Conservation (phyloP, 2,329 filamentous ascomycete species). For the Penicillium decumbens region DNA sequence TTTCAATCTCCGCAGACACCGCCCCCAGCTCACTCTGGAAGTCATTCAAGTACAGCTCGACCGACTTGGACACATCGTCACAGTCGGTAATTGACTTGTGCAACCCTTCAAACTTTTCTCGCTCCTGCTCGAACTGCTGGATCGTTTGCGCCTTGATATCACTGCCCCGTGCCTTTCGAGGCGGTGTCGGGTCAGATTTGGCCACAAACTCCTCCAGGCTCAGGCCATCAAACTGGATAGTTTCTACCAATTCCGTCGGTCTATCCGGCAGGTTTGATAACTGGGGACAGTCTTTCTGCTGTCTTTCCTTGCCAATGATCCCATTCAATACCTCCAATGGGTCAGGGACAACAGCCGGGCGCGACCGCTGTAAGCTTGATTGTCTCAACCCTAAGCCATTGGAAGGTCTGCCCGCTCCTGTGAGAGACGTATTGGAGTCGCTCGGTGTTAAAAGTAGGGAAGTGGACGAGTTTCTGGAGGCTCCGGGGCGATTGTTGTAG, state of each 20-base stretch:
- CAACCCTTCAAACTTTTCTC: conserved; percentile 80
- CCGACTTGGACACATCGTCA: conserved; percentile 87
- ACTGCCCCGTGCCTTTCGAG: conserved; percentile 24
- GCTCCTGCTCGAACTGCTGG: conserved; percentile 76
- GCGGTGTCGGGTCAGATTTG: conserved; percentile 24
- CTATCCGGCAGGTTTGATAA: conserved; percentile 19
- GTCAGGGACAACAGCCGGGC: conserved; percentile 58
- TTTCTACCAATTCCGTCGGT: conserved; percentile 52
- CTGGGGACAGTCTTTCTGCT: conserved; percentile 11
- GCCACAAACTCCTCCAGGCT: conserved; percentile 68
- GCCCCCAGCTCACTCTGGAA: conserved; percentile 90
- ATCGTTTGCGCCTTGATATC: conserved; percentile 55
- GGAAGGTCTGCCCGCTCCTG: conserved; percentile 58
- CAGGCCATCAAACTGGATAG: conserved; percentile 73
- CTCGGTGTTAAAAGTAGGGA: conserved; percentile 67
- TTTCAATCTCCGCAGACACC: conserved; percentile 94
- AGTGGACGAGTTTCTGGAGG: conserved; percentile 70
- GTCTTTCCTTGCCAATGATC: conserved; percentile 48
- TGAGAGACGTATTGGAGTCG: conserved; percentile 71
- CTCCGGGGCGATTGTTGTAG: conserved; percentile 63
- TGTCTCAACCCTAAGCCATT: conserved; percentile 68
- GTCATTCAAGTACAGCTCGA: conserved; percentile 84
- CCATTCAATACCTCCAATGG: conserved; percentile 65
- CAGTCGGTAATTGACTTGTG: conserved; percentile 84
- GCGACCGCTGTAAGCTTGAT: conserved; percentile 42